Evolutionary conservation across 1,139 yeast species (phyloP).

Genomic region (Debaryomyces fabryi): DNA sequence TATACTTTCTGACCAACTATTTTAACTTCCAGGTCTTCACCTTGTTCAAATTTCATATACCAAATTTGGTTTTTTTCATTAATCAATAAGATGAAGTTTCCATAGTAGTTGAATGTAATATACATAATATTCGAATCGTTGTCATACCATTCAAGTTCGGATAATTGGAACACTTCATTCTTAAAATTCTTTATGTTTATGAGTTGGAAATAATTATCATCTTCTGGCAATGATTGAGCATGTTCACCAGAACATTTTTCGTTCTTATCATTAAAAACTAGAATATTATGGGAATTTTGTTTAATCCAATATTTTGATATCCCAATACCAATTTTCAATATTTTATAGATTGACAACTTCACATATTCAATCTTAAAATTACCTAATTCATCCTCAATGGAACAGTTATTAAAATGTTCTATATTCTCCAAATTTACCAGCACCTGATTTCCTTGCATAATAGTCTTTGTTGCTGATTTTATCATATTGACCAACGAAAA

Average conservation of each 20-base stretch:
- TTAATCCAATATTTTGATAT: constrained; percentile 40
- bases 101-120: constrained; percentile 29
- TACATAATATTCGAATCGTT: constrained; percentile 21
- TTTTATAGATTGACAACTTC: constrained; percentile 34
- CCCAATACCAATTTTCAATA: constrained; percentile 41
- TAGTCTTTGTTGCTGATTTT: constrained; percentile 39
- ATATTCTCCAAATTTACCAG: constrained; percentile 37
- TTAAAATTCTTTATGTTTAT: constrained; percentile 38
- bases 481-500: constrained; percentile 33
- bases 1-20: constrained; percentile 18
- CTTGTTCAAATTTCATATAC: constrained; percentile 24
- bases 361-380: constrained; percentile 31
- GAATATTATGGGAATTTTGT: constrained; percentile 42
- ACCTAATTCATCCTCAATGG: constrained; percentile 35
- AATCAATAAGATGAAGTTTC: constrained; percentile 35
- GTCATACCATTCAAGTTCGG: constrained; percentile 36
- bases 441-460: constrained; percentile 30
- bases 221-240: constrained; percentile 9
- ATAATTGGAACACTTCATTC: constrained; percentile 31
- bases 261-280: constrained; percentile 32
- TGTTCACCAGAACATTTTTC: constrained; percentile 13
- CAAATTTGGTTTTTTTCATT: constrained; percentile 35
- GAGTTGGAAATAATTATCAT: constrained; percentile 30
- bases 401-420: constrained; percentile 37
- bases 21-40: constrained; percentile 16